Evolutionary conservation across 106 monocot species (phyloP), one percentile per base, ranked within the genome.

Genomic region (Ottelia alismoides): DNA sequence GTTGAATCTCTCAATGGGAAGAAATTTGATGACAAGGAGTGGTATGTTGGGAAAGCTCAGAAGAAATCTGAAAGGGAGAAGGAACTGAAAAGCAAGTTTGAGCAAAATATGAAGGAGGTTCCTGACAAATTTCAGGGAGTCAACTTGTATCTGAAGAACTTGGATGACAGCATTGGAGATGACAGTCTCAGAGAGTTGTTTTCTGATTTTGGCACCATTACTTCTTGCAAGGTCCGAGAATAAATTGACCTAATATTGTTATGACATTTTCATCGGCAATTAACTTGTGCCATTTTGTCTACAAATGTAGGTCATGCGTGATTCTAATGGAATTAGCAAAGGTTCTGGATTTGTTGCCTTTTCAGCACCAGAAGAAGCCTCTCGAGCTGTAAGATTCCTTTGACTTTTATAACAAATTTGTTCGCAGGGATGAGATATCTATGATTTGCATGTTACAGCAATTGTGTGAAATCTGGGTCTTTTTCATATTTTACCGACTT

Each of bases 341-440:
- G 88, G 93, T 25, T 93, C 93, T 76, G 93, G 88, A 31, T 93
- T 93, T 78, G 93, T 93, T 66, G 88, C 93, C 51, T 88, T 93
- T 25, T 76, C 83, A 29, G 59, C 80, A 40, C 49, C 83, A 18
- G 88, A 93, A 54, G 93, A 93, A 56, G 76, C 93, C 18, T 71
- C 71, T 28, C 55, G 73, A 54, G 88, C 93, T 56, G 92, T 93
- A 70, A 67, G 76, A n/a, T n/a, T n/a, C n/a, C n/a, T 68, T 58
- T 11, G 10, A 12, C 26, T 22, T 58, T 11, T 30, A 35, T 18
- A 2, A 18, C 56, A n/a, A 20, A 30, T 28, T 47, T 20, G 22
- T 47, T 52, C 59, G 4, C 12, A n/a, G n/a, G n/a, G n/a, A n/a
- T n/a, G n/a, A n/a, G n/a, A n/a, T n/a, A n/a, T n/a, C n/a, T n/a